Evolutionary conservation across 225 moss, liverwort and hornwort genomes (phyloP).

Genomic region (Thuidium tamariscinum): DNA sequence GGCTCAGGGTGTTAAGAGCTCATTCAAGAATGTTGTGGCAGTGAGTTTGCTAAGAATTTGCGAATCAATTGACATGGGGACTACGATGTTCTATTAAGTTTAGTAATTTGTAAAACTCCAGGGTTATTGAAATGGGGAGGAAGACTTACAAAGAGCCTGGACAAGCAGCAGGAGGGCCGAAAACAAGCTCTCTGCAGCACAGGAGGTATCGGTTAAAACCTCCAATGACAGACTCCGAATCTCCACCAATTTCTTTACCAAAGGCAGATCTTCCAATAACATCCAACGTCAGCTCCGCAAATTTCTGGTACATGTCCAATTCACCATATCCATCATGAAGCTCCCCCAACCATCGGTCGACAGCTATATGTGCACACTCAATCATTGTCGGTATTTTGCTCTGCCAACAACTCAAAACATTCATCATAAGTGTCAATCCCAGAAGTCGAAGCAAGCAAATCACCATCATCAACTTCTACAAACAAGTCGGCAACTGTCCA

Average conservation of each 20-base stretch:
- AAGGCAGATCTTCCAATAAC: constrained; percentile 57
- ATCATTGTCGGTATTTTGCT: constrained; percentile 63
- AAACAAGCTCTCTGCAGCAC: constrained; percentile 60
- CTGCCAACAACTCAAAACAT: constrained; percentile 11
- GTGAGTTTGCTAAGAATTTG: neutral
- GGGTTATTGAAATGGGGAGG: neutral
- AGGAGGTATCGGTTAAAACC: constrained; percentile 63
- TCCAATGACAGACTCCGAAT: constrained; percentile 18
- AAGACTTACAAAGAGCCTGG: constrained; percentile 57
- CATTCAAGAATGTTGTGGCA: neutral
- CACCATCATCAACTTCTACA: neutral
- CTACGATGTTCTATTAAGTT: neutral
- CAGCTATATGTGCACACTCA: constrained; percentile 36
- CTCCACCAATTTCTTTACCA: constrained; percentile 27
- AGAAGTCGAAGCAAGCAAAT: neutral
- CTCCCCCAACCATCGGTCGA: constrained; percentile 48
- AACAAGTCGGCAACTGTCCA: neutral
- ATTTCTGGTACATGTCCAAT: constrained; percentile 51
- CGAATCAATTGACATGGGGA: neutral
- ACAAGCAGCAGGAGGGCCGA: constrained; percentile 63
- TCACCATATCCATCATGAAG: constrained; percentile 43
- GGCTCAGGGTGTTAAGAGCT: neutral
- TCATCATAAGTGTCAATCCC: neutral
- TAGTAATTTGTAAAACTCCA: neutral
- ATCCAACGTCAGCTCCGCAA: constrained; percentile 60